phyloP scores from a whole-genome alignment of 2,329 filamentous ascomycete species.

The Clathrospora elynae region DNA sequence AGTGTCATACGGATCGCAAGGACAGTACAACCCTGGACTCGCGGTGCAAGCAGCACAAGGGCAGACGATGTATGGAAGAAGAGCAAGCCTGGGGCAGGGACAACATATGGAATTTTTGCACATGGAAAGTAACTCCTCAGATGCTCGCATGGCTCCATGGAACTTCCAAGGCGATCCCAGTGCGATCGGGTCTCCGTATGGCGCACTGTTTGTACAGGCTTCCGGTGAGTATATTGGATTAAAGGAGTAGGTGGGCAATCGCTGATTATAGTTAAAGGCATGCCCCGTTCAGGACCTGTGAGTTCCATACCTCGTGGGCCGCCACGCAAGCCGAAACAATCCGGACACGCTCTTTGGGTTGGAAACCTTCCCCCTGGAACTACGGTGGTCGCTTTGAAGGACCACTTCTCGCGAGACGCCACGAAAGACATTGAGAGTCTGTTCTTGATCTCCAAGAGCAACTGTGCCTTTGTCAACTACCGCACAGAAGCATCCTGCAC shows the following conservation, averaged over 20 bases:
- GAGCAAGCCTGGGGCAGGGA: conserved; percentile 32
- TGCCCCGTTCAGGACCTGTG: conserved; percentile 29
- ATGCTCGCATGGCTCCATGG: conserved; percentile 18
- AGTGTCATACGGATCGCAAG: conserved; percentile 38
- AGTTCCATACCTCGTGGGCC: conserved; percentile 62
- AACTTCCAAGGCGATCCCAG: conserved; percentile 23
- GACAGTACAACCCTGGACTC: conserved; percentile 35
- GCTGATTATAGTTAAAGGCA: conserved; percentile 21
- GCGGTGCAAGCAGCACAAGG: conserved; percentile 30
- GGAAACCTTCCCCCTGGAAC: conserved; percentile 89
- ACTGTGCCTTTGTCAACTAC: conserved; percentile 97
- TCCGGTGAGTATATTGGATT: conserved; percentile 26
- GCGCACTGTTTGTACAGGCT: conserved; percentile 20
- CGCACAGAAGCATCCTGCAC: conserved; percentile 77
- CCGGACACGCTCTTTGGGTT: conserved; percentile 92
- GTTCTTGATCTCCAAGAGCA: conserved; percentile 94
- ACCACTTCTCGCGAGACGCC: conserved; percentile 84
- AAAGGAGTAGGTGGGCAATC: background rate
- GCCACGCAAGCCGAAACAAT: conserved; percentile 68
- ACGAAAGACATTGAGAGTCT: conserved; percentile 79
- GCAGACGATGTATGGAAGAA: conserved; percentile 38
- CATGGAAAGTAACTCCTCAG: conserved; percentile 27
- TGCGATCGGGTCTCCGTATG: conserved; percentile 23
- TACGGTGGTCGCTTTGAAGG: conserved; percentile 80
- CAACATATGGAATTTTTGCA: conserved; percentile 30